These are phyloP conservation scores for Starmera stellimalicola DNA, from an alignment of 1,139 yeast genomes.

Conservation along the genomic window DNA sequence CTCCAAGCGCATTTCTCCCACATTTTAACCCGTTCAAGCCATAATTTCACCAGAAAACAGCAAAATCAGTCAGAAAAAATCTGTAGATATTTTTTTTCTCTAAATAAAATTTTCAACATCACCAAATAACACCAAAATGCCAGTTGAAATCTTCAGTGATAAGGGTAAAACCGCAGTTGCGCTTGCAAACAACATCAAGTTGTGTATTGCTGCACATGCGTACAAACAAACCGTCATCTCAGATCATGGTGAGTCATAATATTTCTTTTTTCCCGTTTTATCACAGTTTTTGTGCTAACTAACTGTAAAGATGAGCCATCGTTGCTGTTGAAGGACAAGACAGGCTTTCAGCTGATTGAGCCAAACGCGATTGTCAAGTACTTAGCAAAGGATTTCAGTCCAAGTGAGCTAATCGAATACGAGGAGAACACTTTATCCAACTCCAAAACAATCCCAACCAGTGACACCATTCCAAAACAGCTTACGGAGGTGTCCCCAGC, in stretches of 20 bases:
- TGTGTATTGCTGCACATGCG: constrained; percentile 42
- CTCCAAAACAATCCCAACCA: constrained; percentile 13
- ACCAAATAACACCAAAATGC: constrained; percentile 12
- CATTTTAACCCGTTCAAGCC: not conserved
- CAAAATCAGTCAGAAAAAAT: not conserved
- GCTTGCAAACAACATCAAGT: constrained; percentile 49
- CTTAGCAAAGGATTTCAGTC: constrained; percentile 38
- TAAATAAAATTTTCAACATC: not conserved
- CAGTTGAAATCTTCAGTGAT: constrained; percentile 33
- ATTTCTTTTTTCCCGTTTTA: not conserved
- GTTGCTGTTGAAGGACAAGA: constrained; percentile 26
- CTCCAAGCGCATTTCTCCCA: no score
- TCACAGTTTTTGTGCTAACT: constrained; percentile 17
- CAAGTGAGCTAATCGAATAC: constrained; percentile 28
- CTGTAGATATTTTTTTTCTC: not conserved
- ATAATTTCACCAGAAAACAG: no score
- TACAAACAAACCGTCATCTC: constrained; percentile 24
- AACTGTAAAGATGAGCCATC: constrained; percentile 28
- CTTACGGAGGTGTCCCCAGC: constrained; percentile 18
- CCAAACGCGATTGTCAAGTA: constrained; percentile 79
- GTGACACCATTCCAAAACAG: constrained; percentile 23
- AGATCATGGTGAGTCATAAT: constrained; percentile 12
- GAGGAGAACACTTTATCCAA: constrained; percentile 24
- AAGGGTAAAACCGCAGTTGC: constrained; percentile 31
- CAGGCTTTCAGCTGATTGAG: constrained; percentile 50